phyloP scores from a whole-genome alignment of 768 basidiomycete species.

The Xerocomus spinulosus region DNA sequence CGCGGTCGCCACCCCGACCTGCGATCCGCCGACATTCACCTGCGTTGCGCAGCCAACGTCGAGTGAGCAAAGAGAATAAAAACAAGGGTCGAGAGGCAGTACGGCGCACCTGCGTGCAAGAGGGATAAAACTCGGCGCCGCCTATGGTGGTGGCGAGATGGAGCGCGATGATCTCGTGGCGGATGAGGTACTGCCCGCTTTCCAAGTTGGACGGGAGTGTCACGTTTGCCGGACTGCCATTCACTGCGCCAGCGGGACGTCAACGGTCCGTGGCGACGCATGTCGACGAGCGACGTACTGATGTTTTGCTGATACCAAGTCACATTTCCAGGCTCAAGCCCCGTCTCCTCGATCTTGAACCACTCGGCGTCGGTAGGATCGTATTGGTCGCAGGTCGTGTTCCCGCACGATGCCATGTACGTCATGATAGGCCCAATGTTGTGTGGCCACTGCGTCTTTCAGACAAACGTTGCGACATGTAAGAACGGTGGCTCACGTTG shows the following conservation, averaged over 20 bases:
- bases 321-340: conserved; percentile 33
- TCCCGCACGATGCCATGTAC: conserved; percentile 65
- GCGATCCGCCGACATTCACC: conserved; percentile 51
- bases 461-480: not conserved
- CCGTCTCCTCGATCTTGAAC: conserved; percentile 68
- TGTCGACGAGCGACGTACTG: conserved; percentile 36
- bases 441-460: conserved; percentile 42
- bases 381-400: conserved; percentile 54
- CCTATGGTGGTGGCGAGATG: conserved; percentile 54
- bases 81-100: too few species aligned
- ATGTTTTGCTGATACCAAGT: conserved; percentile 54
- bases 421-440: conserved; percentile 68
- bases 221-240: conserved; percentile 37
- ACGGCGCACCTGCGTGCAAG: conserved; percentile 56
- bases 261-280: not conserved
- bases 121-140: conserved; percentile 79
- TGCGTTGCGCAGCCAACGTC: conserved; percentile 26
- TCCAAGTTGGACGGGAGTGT: conserved; percentile 49
- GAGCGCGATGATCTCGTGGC: conserved; percentile 77
- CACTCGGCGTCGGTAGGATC: conserved; percentile 55
- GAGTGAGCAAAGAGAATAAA: too few species aligned
- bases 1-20: conserved; percentile 42
- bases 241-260: conserved; percentile 27
- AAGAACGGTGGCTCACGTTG: conserved; percentile 24
- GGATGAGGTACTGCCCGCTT: conserved; percentile 69